Conservation (phyloP, 352 stramenopile genomes). For the Globisporangium nagaii region DNA sequence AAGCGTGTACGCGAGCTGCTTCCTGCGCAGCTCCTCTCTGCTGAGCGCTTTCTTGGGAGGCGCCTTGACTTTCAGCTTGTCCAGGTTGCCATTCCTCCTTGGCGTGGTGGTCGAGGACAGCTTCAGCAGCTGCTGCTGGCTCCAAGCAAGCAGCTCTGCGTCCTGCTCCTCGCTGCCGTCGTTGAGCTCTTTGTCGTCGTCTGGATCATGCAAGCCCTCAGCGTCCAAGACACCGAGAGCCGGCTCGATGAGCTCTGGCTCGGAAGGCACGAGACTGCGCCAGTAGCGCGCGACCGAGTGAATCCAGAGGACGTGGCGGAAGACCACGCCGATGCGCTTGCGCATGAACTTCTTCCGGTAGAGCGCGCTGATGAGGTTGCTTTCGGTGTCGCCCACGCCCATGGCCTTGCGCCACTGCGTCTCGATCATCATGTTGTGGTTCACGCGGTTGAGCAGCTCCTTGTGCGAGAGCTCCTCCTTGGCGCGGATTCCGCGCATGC, state of each 20-base stretch:
- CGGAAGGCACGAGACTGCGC: constrained; percentile 21
- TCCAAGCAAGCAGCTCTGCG: neutral
- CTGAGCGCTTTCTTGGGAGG: neutral
- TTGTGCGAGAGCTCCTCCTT: constrained; percentile 38
- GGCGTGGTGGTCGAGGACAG: neutral
- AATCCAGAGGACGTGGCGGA: constrained; percentile 24
- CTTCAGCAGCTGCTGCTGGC: neutral
- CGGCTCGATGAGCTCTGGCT: neutral
- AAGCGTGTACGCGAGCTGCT: constrained; percentile 38
- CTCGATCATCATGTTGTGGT: constrained; percentile 63
- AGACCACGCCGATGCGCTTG: constrained; percentile 22
- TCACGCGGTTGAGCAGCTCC: constrained; percentile 46
- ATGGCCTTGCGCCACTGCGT: constrained; percentile 61
- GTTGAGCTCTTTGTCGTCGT: neutral
- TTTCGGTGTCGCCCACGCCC: constrained; percentile 52
- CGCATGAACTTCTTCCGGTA: constrained; percentile 64
- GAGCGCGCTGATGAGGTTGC: constrained; percentile 40
- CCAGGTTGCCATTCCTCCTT: neutral
- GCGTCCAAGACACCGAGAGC: neutral
- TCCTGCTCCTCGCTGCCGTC: neutral
- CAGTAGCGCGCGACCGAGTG: constrained; percentile 32
- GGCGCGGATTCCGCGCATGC: constrained; percentile 31
- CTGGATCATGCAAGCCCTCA: neutral
- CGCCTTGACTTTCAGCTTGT: neutral
- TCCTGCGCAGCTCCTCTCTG: constrained; percentile 14